Percentiles rank a stretch among this genome's conserved stretches.
These are phyloP conservation scores for Fragaria nilgerrensis DNA, from an alignment of 306 rosid genomes.

Conservation along the genomic window DNA sequence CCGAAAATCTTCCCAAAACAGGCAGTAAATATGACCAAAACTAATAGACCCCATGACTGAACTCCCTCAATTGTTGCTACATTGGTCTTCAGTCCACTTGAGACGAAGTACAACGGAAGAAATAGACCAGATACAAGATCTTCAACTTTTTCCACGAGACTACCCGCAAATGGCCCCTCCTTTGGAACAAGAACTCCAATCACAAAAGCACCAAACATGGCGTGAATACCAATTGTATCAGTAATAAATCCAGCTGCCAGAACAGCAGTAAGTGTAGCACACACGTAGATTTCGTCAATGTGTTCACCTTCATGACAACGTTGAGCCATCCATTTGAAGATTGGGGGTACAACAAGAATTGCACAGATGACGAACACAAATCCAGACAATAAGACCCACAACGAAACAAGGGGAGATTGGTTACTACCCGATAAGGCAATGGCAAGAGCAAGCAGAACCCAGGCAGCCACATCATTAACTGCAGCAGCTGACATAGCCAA, in stretches of 20 bases:
- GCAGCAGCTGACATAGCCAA: constrained; percentile 97
- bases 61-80: constrained; percentile 69
- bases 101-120: constrained; percentile 78
- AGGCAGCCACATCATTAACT: constrained; percentile 83
- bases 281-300: constrained; percentile 61
- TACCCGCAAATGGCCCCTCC: constrained; percentile 67
- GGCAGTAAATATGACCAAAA: constrained; percentile 62
- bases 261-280: constrained; percentile 62
- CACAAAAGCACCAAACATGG: constrained; percentile 89
- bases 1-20: constrained; percentile 86
- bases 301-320: constrained; percentile 75
- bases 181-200: constrained; percentile 71
- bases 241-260: constrained; percentile 79
- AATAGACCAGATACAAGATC: constrained; percentile 86
- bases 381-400: constrained; percentile 79
- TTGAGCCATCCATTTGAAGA: constrained; percentile 59
- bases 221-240: constrained; percentile 84
- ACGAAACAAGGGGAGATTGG: constrained; percentile 55
- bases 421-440: constrained; percentile 64
- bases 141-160: constrained; percentile 81
- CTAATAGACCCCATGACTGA: constrained; percentile 83
- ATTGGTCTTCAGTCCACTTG: constrained; percentile 88
- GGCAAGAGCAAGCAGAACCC: constrained; percentile 92
- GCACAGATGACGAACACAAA: constrained; percentile 49
- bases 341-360: constrained; percentile 43